Evolutionary conservation across 2,329 filamentous ascomycete species (phyloP).

Genomic region (Juglanconis sp.): DNA sequence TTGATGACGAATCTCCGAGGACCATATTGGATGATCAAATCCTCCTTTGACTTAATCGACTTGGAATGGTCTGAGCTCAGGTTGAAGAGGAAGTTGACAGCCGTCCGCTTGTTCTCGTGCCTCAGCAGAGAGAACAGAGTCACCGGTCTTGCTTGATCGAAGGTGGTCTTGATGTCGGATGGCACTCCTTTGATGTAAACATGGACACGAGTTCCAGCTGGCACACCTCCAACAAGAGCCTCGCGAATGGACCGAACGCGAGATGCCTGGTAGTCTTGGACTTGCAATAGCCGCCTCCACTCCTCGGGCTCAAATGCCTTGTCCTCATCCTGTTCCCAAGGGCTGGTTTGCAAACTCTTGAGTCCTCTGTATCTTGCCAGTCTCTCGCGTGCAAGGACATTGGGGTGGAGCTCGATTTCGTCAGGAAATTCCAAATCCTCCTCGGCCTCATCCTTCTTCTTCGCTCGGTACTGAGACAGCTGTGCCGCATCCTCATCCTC

Average conservation of each 20-base stretch:
- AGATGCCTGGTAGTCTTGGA: slow-evolving; percentile 86
- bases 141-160: slow-evolving; percentile 57
- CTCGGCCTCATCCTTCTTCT: slow-evolving; percentile 74
- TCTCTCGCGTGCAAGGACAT: slow-evolving; percentile 81
- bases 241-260: slow-evolving; percentile 75
- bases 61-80: slow-evolving; percentile 72
- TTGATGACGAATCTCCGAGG: slow-evolving; percentile 83
- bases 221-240: slow-evolving; percentile 82
- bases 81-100: slow-evolving; percentile 85
- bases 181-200: slow-evolving; percentile 64
- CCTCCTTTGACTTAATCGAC: slow-evolving; percentile 86
- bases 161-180: slow-evolving; percentile 39
- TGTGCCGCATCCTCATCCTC: slow-evolving; percentile 77
- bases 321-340: slow-evolving; percentile 88
- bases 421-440: slow-evolving; percentile 96
- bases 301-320: slow-evolving; percentile 82
- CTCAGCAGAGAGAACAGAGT: slow-evolving; percentile 82
- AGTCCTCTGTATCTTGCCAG: slow-evolving; percentile 83
- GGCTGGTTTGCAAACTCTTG: slow-evolving; percentile 83
- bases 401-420: slow-evolving; percentile 89
- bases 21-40: slow-evolving; percentile 87
- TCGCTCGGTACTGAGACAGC: slow-evolving; percentile 75
- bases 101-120: slow-evolving; percentile 92
- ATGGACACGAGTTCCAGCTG: slow-evolving; percentile 77
- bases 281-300: slow-evolving; percentile 80